These are phyloP conservation scores for Fusarium ambrosium DNA, from an alignment of 2,329 filamentous ascomycete species.

Conservation along the genomic window DNA sequence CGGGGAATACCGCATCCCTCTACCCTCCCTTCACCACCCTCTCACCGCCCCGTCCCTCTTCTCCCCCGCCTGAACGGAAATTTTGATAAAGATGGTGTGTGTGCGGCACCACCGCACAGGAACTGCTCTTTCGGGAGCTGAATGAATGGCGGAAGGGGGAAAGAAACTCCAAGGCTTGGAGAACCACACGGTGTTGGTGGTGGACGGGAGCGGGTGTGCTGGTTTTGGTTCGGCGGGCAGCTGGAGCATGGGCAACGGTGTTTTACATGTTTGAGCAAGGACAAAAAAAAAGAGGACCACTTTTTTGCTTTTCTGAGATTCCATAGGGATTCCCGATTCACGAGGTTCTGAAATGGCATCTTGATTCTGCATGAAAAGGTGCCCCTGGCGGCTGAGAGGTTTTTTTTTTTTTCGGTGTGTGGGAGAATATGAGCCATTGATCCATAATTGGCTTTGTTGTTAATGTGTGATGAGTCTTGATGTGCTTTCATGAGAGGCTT, in stretches of 20 bases:
- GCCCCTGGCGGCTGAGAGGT: slow-evolving; percentile 15
- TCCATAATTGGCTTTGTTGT: slow-evolving; percentile 14
- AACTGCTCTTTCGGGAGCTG: slow-evolving; percentile 16
- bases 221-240: slow-evolving; percentile 40
- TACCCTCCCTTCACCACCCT: slow-evolving; percentile 30
- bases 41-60: slow-evolving; percentile 30
- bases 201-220: slow-evolving; percentile 32
- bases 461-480: not conserved
- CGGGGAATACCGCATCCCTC: slow-evolving; percentile 37
- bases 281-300: slow-evolving; percentile 39
- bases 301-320: slow-evolving; percentile 49
- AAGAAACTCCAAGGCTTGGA: slow-evolving; percentile 21
- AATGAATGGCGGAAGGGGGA: slow-evolving; percentile 16
- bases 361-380: slow-evolving; percentile 50
- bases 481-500: not conserved
- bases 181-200: slow-evolving; percentile 31
- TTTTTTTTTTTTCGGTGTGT: not conserved
- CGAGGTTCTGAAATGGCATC: slow-evolving; percentile 54
- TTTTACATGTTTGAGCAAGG: slow-evolving; percentile 54
- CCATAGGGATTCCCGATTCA: slow-evolving; percentile 49
- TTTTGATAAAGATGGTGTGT: slow-evolving; percentile 12
- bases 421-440: not conserved
- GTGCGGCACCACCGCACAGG: not conserved
- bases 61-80: slow-evolving; percentile 20
- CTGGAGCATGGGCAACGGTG: slow-evolving; percentile 54